These are phyloP conservation scores for Rhizopus delemar DNA, from an alignment of 371 early-diverging fungal species.

Conservation along the genomic window DNA sequence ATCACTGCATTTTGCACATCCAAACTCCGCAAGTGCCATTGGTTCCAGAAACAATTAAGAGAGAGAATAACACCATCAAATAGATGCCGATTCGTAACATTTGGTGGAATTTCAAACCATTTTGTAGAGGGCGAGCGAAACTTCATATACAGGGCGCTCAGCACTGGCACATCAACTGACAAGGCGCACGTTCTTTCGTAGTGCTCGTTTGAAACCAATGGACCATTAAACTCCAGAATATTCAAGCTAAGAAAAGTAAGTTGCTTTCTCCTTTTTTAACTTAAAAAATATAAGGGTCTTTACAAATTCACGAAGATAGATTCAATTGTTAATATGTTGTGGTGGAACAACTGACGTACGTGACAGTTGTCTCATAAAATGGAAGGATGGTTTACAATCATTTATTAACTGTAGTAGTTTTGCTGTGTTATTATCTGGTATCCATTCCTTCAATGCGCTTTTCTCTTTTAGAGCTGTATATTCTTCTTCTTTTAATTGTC, in stretches of 20 bases:
- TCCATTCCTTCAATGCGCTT: too few relatives aligned
- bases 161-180: neutral
- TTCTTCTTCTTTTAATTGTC: too few relatives aligned
- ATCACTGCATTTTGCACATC: neutral
- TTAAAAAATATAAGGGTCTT: neutral
- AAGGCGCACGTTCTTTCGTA: neutral
- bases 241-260: neutral
- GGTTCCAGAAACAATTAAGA: neutral
- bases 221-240: constrained; percentile 5
- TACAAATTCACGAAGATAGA: neutral
- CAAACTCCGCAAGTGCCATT: constrained; percentile 5
- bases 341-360: too few relatives aligned
- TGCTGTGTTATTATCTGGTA: too few relatives aligned
- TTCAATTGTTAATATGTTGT: constrained; percentile 4
- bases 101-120: constrained; percentile 1
- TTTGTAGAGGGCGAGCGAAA: neutral
- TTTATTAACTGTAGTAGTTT: too few relatives aligned
- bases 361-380: too few relatives aligned
- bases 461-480: too few relatives aligned
- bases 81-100: constrained; percentile 3
- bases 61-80: constrained; percentile 2
- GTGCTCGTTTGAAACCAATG: neutral
- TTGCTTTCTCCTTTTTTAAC: too few relatives aligned
- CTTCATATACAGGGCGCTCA: neutral
- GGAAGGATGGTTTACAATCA: too few relatives aligned